phyloP scores from a whole-genome alignment of 140 eudicot species.

The Erigeron philadelphicus region DNA sequence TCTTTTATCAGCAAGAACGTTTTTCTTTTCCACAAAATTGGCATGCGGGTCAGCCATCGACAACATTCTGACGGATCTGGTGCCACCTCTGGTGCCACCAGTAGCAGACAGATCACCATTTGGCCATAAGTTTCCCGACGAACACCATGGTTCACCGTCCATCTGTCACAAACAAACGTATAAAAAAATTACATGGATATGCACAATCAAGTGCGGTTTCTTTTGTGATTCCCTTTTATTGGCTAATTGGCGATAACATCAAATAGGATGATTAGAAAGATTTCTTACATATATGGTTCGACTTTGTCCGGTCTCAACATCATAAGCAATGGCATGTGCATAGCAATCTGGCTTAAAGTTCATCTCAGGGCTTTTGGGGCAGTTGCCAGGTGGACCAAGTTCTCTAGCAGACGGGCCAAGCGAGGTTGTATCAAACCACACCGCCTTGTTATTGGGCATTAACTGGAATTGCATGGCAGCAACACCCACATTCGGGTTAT shows the following conservation, averaged over 20 bases:
- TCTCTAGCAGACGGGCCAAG: slow-evolving; percentile 55
- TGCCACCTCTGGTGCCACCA: slow-evolving; percentile 63
- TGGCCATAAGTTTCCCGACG: slow-evolving; percentile 59
- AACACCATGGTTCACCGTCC: slow-evolving; percentile 78
- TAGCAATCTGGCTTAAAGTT: slow-evolving; percentile 45
- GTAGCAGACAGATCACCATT: slow-evolving; percentile 61
- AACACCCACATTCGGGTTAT: slow-evolving; percentile 49
- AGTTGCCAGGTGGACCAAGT: slow-evolving; percentile 36
- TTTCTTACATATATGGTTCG: slow-evolving; percentile 45
- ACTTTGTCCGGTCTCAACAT: slow-evolving; percentile 39
- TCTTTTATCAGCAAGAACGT: slow-evolving; percentile 39
- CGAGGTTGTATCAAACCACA: slow-evolving; percentile 63
- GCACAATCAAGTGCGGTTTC: too few relatives aligned
- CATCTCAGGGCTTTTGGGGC: slow-evolving; percentile 29
- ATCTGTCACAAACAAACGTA: slow-evolving; percentile 32
- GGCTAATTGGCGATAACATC: too few relatives aligned
- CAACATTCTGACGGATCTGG: slow-evolving; percentile 37
- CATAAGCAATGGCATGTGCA: slow-evolving; percentile 73
- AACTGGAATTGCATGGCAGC: slow-evolving; percentile 85
- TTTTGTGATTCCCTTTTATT: too few relatives aligned
- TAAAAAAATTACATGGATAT: background rate
- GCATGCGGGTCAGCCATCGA: slow-evolving; percentile 26
- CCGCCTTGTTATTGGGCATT: slow-evolving; percentile 62
- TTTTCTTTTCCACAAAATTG: slow-evolving; percentile 40
- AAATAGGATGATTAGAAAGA: background rate